Conservation (phyloP, 2,329 filamentous ascomycete genomes). For the Verticillium alfalfae region DNA sequence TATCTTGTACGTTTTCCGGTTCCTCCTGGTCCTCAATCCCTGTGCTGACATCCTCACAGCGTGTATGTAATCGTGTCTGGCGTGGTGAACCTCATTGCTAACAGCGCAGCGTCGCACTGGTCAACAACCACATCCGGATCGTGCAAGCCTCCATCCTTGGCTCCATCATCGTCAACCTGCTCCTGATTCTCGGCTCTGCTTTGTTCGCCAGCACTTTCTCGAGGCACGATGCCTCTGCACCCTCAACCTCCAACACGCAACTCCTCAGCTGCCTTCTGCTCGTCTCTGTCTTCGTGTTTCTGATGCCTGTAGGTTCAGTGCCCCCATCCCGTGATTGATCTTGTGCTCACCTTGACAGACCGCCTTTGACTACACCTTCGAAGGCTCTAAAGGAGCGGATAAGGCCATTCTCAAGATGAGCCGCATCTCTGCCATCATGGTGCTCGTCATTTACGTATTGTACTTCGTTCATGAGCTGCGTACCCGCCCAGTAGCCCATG, state of each 20-base stretch:
- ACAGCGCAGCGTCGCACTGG: slow-evolving; percentile 38
- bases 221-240: slow-evolving; percentile 54
- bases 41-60: slow-evolving; percentile 21
- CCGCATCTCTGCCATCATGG: slow-evolving; percentile 69
- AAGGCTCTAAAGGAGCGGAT: slow-evolving; percentile 49
- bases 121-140: slow-evolving; percentile 62
- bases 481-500: slow-evolving; percentile 49
- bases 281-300: slow-evolving; percentile 30
- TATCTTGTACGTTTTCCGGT: slow-evolving; percentile 38
- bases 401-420: slow-evolving; percentile 64
- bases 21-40: slow-evolving; percentile 8
- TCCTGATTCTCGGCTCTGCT: slow-evolving; percentile 71
- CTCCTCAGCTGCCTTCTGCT: slow-evolving; percentile 28
- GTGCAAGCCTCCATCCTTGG: slow-evolving; percentile 73
- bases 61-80: slow-evolving; percentile 19
- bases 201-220: slow-evolving; percentile 65
- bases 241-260: slow-evolving; percentile 24
- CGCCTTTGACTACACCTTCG: slow-evolving; percentile 46
- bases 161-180: slow-evolving; percentile 70
- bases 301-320: slow-evolving; percentile 22
- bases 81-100: slow-evolving; percentile 2
- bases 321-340: not conserved
- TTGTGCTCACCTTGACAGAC: slow-evolving; percentile 19
- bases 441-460: slow-evolving; percentile 65
- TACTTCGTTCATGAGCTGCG: slow-evolving; percentile 73